A percentile compares a stretch with the other conserved stretches of the same genome.
phyloP scores from a whole-genome alignment of 2,329 filamentous ascomycete species.

The Lecanosticta acicola region DNA sequence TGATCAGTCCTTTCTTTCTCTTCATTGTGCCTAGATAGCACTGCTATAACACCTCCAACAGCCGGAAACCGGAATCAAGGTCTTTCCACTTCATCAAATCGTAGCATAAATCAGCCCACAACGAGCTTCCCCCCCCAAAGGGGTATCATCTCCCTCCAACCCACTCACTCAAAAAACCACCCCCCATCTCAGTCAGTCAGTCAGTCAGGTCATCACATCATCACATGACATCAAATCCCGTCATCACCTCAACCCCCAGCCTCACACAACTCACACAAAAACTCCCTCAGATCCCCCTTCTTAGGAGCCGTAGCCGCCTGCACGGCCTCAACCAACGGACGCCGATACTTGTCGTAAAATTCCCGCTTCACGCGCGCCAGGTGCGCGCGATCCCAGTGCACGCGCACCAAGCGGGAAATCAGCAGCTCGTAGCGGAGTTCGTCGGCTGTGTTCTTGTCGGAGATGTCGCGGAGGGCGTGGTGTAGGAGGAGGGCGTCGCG shows the following conservation, averaged over 20 bases:
- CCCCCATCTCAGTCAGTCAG: no score
- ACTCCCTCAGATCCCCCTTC: conserved; percentile 55
- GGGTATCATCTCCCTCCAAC: no score
- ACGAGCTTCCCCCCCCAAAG: no score
- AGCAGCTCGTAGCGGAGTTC: conserved; percentile 74
- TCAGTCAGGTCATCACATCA: no score
- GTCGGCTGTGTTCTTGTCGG: conserved; percentile 30
- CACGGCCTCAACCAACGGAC: conserved; percentile 70
- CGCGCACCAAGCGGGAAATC: conserved; percentile 77
- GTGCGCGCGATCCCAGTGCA: conserved; percentile 88
- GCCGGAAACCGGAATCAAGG: no score
- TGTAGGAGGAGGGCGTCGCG: conserved; percentile 86
- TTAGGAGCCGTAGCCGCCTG: conserved; percentile 69
- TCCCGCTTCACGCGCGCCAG: conserved; percentile 72
- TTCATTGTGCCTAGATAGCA: no score
- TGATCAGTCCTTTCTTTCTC: no score
- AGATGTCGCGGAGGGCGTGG: conserved; percentile 67
- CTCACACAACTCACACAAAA: conserved; percentile 30
- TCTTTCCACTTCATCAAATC: no score
- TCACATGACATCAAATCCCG: no score
- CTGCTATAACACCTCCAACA: no score
- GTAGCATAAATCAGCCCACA: no score
- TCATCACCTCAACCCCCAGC: conserved; percentile 9
- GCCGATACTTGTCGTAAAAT: conserved; percentile 71
- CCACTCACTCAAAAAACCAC: no score